These are phyloP conservation scores for Zopfochytrium polystomum DNA, from an alignment of 371 early-diverging fungal genomes.

Conservation along the genomic window DNA sequence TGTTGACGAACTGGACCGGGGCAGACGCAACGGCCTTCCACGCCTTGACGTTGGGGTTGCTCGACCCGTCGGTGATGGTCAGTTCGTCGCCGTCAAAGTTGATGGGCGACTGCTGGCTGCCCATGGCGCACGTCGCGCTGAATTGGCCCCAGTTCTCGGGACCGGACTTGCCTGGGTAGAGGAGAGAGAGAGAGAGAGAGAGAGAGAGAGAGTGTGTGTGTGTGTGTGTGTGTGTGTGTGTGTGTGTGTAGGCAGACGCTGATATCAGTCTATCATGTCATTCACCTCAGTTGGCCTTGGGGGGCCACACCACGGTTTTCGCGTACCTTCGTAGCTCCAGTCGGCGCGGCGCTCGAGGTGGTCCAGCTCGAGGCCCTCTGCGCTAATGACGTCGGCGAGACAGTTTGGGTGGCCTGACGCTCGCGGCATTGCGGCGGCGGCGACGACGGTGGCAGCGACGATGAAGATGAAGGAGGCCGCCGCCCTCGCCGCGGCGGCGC, in stretches of 20 bases:
- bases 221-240: too few species aligned
- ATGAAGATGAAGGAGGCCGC: too few species aligned
- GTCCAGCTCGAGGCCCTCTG: neutral
- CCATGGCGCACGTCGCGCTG: neutral
- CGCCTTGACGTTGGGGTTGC: slow-evolving; percentile 5
- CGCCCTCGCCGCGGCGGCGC: too few species aligned
- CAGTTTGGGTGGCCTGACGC: slow-evolving; percentile 2
- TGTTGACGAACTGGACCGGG: slow-evolving; percentile 5
- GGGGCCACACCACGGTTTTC: too few species aligned
- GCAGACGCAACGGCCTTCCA: neutral
- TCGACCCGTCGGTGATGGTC: neutral
- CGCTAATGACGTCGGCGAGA: slow-evolving; percentile 7
- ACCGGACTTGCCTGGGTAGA: neutral
- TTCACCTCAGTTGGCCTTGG: neutral
- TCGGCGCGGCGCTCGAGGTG: slow-evolving; percentile 14
- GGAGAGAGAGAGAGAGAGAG: neutral
- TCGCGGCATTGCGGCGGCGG: too few species aligned
- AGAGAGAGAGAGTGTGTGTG: too few species aligned
- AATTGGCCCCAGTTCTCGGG: neutral
- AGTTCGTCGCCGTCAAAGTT: slow-evolving; percentile 6
- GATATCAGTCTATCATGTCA: too few species aligned
- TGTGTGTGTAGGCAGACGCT: too few species aligned
- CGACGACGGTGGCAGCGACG: too few species aligned
- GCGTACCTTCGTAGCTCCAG: too few species aligned
- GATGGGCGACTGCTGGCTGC: slow-evolving; percentile 5